phyloP scores from a whole-genome alignment of 2,329 filamentous ascomycete species.

The Biscogniauxia marginata region DNA sequence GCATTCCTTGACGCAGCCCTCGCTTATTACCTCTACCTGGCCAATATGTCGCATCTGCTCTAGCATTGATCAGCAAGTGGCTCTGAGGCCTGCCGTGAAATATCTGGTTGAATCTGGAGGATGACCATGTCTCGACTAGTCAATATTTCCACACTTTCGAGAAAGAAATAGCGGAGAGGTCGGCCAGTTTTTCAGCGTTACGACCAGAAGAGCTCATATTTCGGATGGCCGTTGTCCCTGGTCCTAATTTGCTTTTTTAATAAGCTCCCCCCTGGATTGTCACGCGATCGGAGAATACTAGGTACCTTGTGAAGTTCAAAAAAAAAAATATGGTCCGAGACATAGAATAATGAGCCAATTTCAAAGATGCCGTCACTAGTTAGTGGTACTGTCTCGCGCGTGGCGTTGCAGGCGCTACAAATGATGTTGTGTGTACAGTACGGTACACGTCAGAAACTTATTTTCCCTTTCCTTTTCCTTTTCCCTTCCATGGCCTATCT shows the following conservation, averaged over 20 bases:
- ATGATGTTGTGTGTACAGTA: not conserved
- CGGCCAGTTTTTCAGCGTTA: not conserved
- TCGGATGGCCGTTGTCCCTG: conserved; percentile 17
- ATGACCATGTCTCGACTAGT: conserved; percentile 16
- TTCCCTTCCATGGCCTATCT: not conserved
- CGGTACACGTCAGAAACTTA: not conserved
- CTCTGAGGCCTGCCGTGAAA: not conserved
- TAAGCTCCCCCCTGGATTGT: conserved; percentile 16
- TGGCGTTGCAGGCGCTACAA: not conserved
- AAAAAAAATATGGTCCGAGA: conserved; percentile 26
- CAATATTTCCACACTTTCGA: conserved; percentile 5
- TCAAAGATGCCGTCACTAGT: conserved; percentile 12
- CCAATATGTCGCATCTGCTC: conserved; percentile 21
- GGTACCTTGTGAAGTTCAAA: conserved; percentile 8
- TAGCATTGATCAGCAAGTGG: not conserved
- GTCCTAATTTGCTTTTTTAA: conserved; percentile 29
- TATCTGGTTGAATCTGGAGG: conserved; percentile 1
- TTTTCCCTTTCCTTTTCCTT: not conserved
- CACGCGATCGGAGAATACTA: conserved; percentile 22
- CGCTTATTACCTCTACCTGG: conserved; percentile 10
- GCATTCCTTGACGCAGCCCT: not conserved
- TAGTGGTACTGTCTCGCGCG: not conserved
- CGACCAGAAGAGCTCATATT: conserved; percentile 19
- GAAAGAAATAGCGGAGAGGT: conserved; percentile 11
- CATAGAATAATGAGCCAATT: conserved; percentile 22